Base-by-base conservation (phyloP, 495 filamentous ascomycete species). In the Aspergillus kassunensis region DNA sequence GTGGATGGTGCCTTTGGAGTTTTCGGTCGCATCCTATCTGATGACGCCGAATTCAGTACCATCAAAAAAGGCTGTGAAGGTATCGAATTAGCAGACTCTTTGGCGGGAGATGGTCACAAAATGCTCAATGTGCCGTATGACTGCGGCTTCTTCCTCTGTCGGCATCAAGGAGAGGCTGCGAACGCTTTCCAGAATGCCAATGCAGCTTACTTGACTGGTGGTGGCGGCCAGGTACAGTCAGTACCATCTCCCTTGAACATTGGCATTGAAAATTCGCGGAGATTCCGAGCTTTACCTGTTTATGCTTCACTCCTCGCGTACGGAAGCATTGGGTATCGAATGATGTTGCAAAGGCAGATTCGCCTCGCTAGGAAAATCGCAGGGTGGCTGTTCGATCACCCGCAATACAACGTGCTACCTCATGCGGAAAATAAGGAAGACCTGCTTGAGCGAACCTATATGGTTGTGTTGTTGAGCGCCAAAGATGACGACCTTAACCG, bases 41-140 rank as follows among this genome's bases (percentile, higher is more conserved):
- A 70, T 0, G 75, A 63, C n/a, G 65, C 76, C 1, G 81, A 89
- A 50, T 90, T 87, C 60, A 59, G 70, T 1, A 53, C 64, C 1
- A 74, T 92, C 23, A 77, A 67, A 23, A 60, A 71, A 8, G 76
- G 75, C 6, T 76, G 73, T 2, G 78, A 78, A 7, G 89, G 88
- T 2, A 61, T 96, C n/a, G 88, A 96, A 49, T 72, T 91, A 13
- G 90, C 85, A 2, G 90, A 97, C 62, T 95, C 89, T 29, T 87
- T 97, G 29, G 80, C 87, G 0, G 86, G 86, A 0, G 92, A 97
- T 58, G 88, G 78, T 2, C 92, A 97, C 64, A 96, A 97, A 61
- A 69, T 96, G 6, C 76, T 97, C n/a, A 97, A 97, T 56, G 90
- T 95, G 73, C 91, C 92, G 4, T 97, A 97, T 54, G 92, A 97